Evolutionary conservation across 495 filamentous ascomycete species (phyloP), one percentile per base, ranked within the genome.

Genomic region (Staphylotrichum longicolle): DNA sequence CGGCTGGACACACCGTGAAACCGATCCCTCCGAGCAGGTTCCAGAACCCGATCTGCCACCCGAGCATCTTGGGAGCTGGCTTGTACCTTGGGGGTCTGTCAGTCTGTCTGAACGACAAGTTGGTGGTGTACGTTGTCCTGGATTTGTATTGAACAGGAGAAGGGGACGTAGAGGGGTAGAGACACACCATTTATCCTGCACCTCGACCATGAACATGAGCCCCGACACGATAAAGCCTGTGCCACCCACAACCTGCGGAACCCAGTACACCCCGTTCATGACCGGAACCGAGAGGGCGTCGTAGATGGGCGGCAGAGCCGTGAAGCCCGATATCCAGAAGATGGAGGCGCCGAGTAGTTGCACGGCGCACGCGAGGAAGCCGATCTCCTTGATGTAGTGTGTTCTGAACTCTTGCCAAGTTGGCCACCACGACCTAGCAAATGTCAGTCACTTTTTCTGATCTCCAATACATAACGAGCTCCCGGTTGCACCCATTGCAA

Each of bases 321-420:
- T 86, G 61, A 90, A 82, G 27, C 86, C 86, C 3, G 84, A 77
- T 59, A 90, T 86, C 82, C 83, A 89, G 73, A 86, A 88, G 60
- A 91, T 76, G 8, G 84, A 82, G 6, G 88, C 85, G 14, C 83
- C 88, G 52, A 84, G 45, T 44, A 88, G 75, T 64, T 90, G 86
- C 2, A 78, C 56, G 11, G 82, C 61, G 39, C 82, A 87, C 2
- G 88, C 88, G 14, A 88, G 73, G 67, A 90, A 90, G 3, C 88
- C 88, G 30, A 90, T 70, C 50, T 90, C 87, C 61, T 78, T 82
- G 57, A 89, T 50, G 68, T 89, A 90, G 67, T 89, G 87, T 0
- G 77, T 79, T 20, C 70, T 74, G 15, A 91, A 66, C 40, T 88
- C 86, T 34, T 74, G 51, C 70, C 67, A 70, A 0, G 84, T 81